A percentile compares a stretch with the other conserved stretches of the same genome.
Conservation (phyloP, 345 rosid species). For the Salix exigua region DNA sequence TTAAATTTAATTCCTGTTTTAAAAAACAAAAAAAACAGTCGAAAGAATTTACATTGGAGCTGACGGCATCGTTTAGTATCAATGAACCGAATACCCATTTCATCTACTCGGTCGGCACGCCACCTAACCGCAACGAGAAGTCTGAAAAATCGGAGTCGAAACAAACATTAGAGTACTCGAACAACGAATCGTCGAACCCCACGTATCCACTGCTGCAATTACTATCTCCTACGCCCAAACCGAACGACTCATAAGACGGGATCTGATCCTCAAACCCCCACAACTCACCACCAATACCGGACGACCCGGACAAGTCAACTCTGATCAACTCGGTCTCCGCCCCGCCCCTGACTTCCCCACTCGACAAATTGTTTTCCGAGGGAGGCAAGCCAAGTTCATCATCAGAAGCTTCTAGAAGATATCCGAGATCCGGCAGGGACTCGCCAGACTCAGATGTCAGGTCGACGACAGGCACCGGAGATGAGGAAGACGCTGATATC, state of each 20-base stretch:
- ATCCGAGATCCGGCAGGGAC: constrained; percentile 25
- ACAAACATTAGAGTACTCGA: constrained; percentile 37
- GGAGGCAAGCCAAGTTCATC: constrained; percentile 32
- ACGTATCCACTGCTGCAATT: constrained; percentile 10
- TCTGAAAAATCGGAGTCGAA: constrained; percentile 31
- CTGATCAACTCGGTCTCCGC: constrained; percentile 24
- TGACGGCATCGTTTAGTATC: neutral
- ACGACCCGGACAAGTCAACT: constrained; percentile 23
- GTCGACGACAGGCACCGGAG: constrained; percentile 10
- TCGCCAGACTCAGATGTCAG: constrained; percentile 41
- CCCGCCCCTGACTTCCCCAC: neutral
- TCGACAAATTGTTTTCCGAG: neutral
- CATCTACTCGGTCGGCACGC: constrained; percentile 22
- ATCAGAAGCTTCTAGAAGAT: constrained; percentile 28
- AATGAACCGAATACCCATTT: neutral
- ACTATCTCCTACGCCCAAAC: constrained; percentile 10
- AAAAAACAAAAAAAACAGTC: neutral
- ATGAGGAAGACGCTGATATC: constrained; percentile 9
- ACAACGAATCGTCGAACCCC: constrained; percentile 35
- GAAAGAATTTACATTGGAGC: neutral
- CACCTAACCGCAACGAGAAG: constrained; percentile 26
- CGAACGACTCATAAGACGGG: constrained; percentile 36
- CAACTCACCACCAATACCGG: constrained; percentile 24
- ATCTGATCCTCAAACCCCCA: constrained; percentile 40
- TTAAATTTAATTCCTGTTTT: neutral